These are phyloP conservation scores for Coemansia sp. DNA, from an alignment of 192 early-diverging fungal species.

Conservation along the genomic window DNA sequence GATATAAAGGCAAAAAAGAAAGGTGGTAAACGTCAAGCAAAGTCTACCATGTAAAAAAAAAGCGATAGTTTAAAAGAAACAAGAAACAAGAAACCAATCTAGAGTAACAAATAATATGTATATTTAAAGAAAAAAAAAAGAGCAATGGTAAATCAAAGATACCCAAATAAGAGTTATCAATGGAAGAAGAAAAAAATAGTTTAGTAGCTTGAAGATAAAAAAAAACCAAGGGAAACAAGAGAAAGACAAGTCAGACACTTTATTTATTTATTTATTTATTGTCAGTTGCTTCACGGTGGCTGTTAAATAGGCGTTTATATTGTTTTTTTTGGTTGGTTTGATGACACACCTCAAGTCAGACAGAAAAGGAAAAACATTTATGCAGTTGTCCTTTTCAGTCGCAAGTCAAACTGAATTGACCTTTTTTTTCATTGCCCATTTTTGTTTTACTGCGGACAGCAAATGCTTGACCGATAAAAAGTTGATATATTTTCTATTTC, in stretches of 20 bases:
- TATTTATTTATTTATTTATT: background rate
- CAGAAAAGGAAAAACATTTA: background rate
- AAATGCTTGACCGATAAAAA: background rate
- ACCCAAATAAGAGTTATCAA: too few relatives aligned
- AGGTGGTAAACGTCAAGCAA: background rate
- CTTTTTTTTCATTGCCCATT: background rate
- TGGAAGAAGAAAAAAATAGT: too few relatives aligned
- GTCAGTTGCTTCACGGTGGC: background rate
- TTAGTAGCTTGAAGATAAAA: background rate
- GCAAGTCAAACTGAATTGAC: background rate
- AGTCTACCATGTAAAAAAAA: background rate
- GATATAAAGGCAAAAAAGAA: background rate
- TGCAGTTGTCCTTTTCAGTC: background rate
- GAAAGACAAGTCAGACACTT: background rate
- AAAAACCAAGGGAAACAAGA: background rate
- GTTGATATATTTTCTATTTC: background rate
- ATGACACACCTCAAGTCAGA: background rate
- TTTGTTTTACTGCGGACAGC: conserved; percentile 5
- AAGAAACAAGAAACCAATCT: too few relatives aligned
- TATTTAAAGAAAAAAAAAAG: too few relatives aligned
- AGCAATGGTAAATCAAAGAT: too few relatives aligned
- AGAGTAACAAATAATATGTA: too few relatives aligned
- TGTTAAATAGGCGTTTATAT: background rate
- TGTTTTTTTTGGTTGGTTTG: background rate
- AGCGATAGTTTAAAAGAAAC: background rate